Percentiles rank a stretch among this genome's conserved stretches.
These are phyloP conservation scores for Amylocystis lapponica DNA, from an alignment of 768 basidiomycete genomes.

Conservation along the genomic window DNA sequence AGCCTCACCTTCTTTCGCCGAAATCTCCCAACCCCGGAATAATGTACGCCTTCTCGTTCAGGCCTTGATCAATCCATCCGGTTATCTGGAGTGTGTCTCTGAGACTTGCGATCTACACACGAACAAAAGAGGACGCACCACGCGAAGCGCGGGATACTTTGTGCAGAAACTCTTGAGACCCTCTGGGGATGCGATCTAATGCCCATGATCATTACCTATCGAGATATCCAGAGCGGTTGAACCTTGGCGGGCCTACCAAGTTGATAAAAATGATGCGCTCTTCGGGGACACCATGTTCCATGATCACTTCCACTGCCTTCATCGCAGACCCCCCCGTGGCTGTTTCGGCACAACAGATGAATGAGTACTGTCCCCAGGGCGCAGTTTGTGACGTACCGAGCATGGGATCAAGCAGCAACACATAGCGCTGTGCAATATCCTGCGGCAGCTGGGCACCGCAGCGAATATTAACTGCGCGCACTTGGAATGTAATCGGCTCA, in stretches of 20 bases:
- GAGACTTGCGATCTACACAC: not conserved
- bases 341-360: constrained; percentile 14
- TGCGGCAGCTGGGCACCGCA: constrained; percentile 93
- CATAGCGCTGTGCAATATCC: constrained; percentile 88
- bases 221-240: no score
- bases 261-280: constrained; percentile 95
- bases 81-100: constrained; percentile 56
- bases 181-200: constrained; percentile 88
- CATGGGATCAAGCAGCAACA: constrained; percentile 96
- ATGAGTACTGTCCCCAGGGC: no score
- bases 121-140: constrained; percentile 45
- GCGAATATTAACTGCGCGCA: not conserved
- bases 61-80: constrained; percentile 91
- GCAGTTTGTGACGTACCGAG: constrained; percentile 82
- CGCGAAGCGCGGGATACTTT: constrained; percentile 68
- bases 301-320: constrained; percentile 93
- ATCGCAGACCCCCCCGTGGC: constrained; percentile 98
- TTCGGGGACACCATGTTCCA: constrained; percentile 88
- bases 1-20: constrained; percentile 72
- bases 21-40: constrained; percentile 97
- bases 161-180: constrained; percentile 78
- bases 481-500: not conserved
- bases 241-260: constrained; percentile 46
- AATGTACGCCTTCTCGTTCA: constrained; percentile 89
- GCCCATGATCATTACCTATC: no score